Conservation (phyloP, 495 filamentous ascomycete genomes). For the Schizothecium vesticola region DNA sequence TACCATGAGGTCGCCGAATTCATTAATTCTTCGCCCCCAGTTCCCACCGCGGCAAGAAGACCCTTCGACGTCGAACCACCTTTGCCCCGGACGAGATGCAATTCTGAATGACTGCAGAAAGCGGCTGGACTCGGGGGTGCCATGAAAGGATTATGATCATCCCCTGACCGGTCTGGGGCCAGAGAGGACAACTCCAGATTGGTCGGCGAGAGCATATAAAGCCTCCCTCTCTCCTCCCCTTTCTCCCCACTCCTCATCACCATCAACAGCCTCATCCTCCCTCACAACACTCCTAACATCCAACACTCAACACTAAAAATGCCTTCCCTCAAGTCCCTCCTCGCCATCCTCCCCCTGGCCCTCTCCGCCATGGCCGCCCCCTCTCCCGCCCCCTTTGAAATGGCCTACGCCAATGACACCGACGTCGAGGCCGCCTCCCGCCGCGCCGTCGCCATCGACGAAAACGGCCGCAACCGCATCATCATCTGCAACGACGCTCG, state of each 20-base stretch:
- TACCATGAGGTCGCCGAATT: neutral
- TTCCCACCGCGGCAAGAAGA: neutral
- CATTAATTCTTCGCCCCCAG: neutral
- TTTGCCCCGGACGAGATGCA: neutral
- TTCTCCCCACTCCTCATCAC: neutral
- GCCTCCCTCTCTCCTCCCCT: neutral
- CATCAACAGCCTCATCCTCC: neutral
- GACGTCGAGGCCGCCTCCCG: neutral
- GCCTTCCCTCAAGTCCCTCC: neutral
- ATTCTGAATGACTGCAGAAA: neutral
- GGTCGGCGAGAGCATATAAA: neutral
- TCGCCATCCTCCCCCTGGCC: neutral
- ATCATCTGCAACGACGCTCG: constrained; percentile 6
- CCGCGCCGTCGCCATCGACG: constrained; percentile 1
- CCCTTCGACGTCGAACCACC: neutral
- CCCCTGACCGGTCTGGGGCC: neutral
- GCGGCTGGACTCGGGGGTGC: neutral
- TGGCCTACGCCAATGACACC: neutral
- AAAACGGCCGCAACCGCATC: neutral
- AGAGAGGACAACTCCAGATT: neutral
- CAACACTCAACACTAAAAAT: constrained; percentile 2
- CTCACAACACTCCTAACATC: neutral
- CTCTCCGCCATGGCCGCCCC: neutral
- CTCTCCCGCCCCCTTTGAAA: neutral
- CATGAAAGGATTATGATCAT: neutral